Percentiles rank a stretch among this genome's conserved stretches.
Conservation (phyloP, 495 filamentous ascomycete species). For the Penicillium paradoxum region DNA sequence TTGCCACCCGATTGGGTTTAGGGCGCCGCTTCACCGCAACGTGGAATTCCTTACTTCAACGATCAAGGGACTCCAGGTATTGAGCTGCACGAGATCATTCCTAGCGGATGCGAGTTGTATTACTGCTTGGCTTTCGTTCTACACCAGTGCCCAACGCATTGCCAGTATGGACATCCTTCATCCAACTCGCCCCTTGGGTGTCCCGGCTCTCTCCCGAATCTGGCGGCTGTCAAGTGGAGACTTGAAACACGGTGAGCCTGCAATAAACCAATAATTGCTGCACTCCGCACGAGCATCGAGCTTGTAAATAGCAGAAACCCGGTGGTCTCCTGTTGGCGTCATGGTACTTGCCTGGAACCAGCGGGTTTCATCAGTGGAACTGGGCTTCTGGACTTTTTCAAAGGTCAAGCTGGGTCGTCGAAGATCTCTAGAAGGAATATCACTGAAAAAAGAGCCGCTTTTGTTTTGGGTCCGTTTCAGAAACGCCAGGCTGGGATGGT, state of each 20-base stretch:
- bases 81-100: neutral
- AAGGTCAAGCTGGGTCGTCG: neutral
- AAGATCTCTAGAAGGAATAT: neutral
- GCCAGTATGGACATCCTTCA: neutral
- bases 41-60: slow-evolving; percentile 16
- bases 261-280: neutral
- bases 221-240: slow-evolving; percentile 4
- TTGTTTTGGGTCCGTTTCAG: slow-evolving; percentile 29
- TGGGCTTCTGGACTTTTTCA: neutral
- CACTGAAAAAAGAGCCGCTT: slow-evolving; percentile 39
- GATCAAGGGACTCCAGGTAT: neutral
- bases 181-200: neutral
- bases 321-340: neutral
- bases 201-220: neutral
- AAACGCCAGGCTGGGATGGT: slow-evolving; percentile 6
- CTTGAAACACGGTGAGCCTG: slow-evolving; percentile 4
- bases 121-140: neutral
- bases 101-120: too few species aligned
- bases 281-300: neutral
- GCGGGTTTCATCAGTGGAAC: neutral
- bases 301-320: neutral
- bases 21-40: slow-evolving; percentile 28
- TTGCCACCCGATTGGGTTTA: slow-evolving; percentile 23
- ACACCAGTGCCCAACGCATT: neutral
- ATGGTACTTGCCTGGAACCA: neutral